Evolutionary conservation across 345 rosid genomes (phyloP).

Genomic region (Sonneratia caseolaris): DNA sequence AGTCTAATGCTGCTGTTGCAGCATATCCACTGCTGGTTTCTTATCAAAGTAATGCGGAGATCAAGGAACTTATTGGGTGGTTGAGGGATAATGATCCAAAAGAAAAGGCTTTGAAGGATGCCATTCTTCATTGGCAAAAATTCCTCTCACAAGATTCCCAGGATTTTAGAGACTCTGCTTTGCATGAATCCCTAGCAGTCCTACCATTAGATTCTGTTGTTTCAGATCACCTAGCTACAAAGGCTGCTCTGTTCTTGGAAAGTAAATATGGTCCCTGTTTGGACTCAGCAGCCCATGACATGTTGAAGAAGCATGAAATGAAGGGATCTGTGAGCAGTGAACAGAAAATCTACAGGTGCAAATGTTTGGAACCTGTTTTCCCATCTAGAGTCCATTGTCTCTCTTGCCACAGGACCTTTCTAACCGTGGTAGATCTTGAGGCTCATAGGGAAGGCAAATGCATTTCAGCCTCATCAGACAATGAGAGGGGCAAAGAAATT

Average conservation of each 20-base stretch:
- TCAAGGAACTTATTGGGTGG: slow-evolving; percentile 61
- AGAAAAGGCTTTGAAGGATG: slow-evolving; percentile 71
- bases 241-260: slow-evolving; percentile 60
- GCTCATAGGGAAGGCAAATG: slow-evolving; percentile 57
- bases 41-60: slow-evolving; percentile 67
- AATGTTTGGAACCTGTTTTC: slow-evolving; percentile 78
- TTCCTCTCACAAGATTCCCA: slow-evolving; percentile 38
- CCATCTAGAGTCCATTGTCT: slow-evolving; percentile 70
- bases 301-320: slow-evolving; percentile 40
- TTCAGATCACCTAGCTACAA: slow-evolving; percentile 41
- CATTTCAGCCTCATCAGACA: slow-evolving; percentile 25
- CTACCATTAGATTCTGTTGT: slow-evolving; percentile 11
- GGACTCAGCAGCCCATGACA: slow-evolving; percentile 28
- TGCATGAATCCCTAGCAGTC: slow-evolving; percentile 18
- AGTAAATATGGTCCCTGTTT: slow-evolving; percentile 54
- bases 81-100: slow-evolving; percentile 48
- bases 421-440: slow-evolving; percentile 40
- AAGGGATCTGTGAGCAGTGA: slow-evolving; percentile 31
- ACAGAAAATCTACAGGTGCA: slow-evolving; percentile 61
- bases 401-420: slow-evolving; percentile 69
- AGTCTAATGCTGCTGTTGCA: slow-evolving; percentile 26
- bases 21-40: slow-evolving; percentile 41
- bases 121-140: slow-evolving; percentile 53
- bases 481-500: slow-evolving; percentile 37
- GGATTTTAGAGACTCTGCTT: slow-evolving; percentile 22